Evolutionary conservation across 495 filamentous ascomycete species (phyloP).

Genomic region (Amorphotheca resinae): DNA sequence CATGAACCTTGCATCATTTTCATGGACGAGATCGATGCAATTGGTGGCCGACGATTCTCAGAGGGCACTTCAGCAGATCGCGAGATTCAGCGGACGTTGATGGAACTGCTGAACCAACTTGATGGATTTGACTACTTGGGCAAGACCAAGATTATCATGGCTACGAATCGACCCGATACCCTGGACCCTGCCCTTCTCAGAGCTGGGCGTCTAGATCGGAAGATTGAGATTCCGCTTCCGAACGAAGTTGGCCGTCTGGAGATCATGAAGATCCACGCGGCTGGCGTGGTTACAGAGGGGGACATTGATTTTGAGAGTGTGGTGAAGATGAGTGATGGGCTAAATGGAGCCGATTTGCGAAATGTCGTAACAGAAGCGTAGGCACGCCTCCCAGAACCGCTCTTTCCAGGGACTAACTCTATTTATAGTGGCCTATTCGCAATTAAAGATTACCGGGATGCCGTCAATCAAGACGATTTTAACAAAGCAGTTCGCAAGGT

Average conservation of each 20-base stretch:
- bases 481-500: constrained; percentile 97
- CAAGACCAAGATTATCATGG: constrained; percentile 99
- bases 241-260: constrained; percentile 97
- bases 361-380: constrained; percentile 99
- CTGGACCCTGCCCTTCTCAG: constrained; percentile 89
- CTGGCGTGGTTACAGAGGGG: constrained; percentile 73
- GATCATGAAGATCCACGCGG: constrained; percentile 96
- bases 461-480: constrained; percentile 97
- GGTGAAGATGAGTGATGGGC: constrained; percentile 98
- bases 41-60: constrained; percentile 93
- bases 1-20: constrained; percentile 99
- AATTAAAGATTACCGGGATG: constrained; percentile 93
- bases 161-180: constrained; percentile 96
- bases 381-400: constrained; percentile 25
- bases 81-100: constrained; percentile 96
- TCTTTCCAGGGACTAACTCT: not conserved
- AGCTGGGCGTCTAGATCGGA: constrained; percentile 88
- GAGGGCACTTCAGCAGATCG: constrained; percentile 97
- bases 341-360: constrained; percentile 94
- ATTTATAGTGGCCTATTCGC: constrained; percentile 71
- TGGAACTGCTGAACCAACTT: constrained; percentile 98
- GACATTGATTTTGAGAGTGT: constrained; percentile 99
- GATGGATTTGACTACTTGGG: constrained; percentile 99
- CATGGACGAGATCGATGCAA: constrained; percentile 99
- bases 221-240: constrained; percentile 98